These are phyloP conservation scores for Ophiostoma pallidulum DNA, from an alignment of 2,329 filamentous ascomycete genomes.

Conservation along the genomic window DNA sequence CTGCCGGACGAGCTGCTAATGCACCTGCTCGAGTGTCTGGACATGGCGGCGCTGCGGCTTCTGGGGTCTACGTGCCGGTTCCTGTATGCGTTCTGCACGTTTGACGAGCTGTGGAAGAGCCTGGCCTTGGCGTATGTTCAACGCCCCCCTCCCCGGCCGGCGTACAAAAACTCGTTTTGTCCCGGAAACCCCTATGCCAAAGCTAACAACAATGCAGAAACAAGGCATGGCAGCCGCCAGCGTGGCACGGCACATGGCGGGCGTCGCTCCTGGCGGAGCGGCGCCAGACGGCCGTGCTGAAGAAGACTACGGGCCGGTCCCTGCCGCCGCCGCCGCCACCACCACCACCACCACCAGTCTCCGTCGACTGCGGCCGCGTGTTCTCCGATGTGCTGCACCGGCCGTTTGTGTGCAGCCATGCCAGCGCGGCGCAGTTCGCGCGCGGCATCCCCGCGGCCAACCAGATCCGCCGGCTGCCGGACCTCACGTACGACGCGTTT, in stretches of 20 bases:
- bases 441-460: conserved; percentile 64
- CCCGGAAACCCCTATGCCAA: no score
- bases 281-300: no score
- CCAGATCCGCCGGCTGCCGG: conserved; percentile 57
- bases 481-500: conserved; percentile 66
- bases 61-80: conserved; percentile 76
- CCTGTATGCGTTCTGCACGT: conserved; percentile 72
- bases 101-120: conserved; percentile 83
- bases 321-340: no score
- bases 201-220: conserved; percentile 8
- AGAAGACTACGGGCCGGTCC: no score
- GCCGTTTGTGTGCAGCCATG: conserved; percentile 81
- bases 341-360: conserved; percentile 28
- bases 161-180: no score
- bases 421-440: conserved; percentile 56
- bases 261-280: conserved; percentile 55
- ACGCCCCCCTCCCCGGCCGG: no score
- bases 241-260: conserved; percentile 79
- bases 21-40: conserved; percentile 65
- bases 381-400: conserved; percentile 87
- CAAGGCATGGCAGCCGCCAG: conserved; percentile 31
- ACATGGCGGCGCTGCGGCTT: conserved; percentile 48
- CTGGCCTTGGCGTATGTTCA: conserved; percentile 72
- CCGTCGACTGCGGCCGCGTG: conserved; percentile 63
- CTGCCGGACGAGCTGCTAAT: conserved; percentile 77